Conservation (phyloP, 208 protist species). For the Porcisia deanei region DNA sequence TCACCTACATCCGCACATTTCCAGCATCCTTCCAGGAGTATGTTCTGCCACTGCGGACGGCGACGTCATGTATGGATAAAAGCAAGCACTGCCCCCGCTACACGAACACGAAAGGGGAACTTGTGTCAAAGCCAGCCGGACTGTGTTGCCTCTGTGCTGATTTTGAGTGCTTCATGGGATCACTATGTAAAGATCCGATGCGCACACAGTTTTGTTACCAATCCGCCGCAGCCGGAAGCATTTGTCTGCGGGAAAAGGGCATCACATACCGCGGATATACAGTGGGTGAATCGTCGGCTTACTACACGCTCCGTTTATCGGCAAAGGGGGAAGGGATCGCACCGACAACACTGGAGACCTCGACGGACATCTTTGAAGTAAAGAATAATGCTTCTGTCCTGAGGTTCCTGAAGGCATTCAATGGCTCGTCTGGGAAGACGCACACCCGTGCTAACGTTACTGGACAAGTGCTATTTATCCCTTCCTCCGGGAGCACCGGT, state of each 20-base stretch:
- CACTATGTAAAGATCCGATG: conserved; percentile 23
- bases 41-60: conserved; percentile 20
- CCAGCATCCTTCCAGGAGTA: conserved; percentile 44
- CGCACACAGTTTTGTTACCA: conserved; percentile 45
- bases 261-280: conserved; percentile 46
- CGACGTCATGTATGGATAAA: conserved; percentile 24
- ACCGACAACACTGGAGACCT: conserved; percentile 25
- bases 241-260: conserved; percentile 21
- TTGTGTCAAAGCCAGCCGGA: conserved; percentile 46
- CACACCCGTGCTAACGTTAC: conserved; percentile 19
- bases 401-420: conserved; percentile 15
- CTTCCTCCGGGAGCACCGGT: conserved; percentile 7
- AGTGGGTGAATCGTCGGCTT: conserved; percentile 15
- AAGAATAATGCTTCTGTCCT: conserved; percentile 10
- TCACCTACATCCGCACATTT: conserved; percentile 56
- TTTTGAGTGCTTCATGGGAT: conserved; percentile 27
- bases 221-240: conserved; percentile 14
- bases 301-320: conserved; percentile 40
- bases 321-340: conserved; percentile 25
- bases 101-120: conserved; percentile 14
- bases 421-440: not conserved
- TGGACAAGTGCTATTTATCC: conserved; percentile 50
- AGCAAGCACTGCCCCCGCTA: conserved; percentile 38
- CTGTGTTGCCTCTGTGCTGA: conserved; percentile 55
- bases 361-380: conserved; percentile 9